A percentile compares a stretch with the other conserved stretches of the same genome.
Conservation (phyloP, 805 yeast genomes). For the Lipomyces chichibuensis region DNA sequence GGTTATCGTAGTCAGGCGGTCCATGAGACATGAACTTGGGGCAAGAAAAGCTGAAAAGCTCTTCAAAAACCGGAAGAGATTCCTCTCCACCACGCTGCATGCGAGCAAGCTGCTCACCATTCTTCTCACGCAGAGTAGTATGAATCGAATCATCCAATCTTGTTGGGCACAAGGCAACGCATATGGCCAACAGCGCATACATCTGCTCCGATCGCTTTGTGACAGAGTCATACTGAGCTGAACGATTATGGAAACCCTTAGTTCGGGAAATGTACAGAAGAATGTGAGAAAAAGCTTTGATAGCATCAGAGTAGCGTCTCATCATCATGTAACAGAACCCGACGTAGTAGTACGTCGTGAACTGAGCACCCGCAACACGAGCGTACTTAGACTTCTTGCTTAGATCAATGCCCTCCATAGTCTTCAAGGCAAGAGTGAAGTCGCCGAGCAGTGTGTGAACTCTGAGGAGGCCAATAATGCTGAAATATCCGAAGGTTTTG, state of each 20-base stretch:
- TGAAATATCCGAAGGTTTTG: slow-evolving; percentile 54
- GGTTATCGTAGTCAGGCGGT: slow-evolving; percentile 44
- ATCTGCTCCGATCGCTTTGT: slow-evolving; percentile 56
- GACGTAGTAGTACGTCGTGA: slow-evolving; percentile 56
- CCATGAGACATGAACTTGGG: slow-evolving; percentile 54
- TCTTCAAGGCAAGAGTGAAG: slow-evolving; percentile 53
- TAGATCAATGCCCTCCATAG: slow-evolving; percentile 53
- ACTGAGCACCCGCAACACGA: slow-evolving; percentile 54
- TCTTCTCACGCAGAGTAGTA: slow-evolving; percentile 51
- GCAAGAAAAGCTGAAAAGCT: slow-evolving; percentile 52
- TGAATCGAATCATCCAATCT: slow-evolving; percentile 53
- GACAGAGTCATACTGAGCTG: slow-evolving; percentile 53
- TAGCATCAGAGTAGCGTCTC: slow-evolving; percentile 55
- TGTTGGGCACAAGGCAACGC: slow-evolving; percentile 53
- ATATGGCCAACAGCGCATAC: slow-evolving; percentile 54
- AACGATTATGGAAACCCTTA: slow-evolving; percentile 47
- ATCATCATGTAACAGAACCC: slow-evolving; percentile 57
- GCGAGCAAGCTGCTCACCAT: slow-evolving; percentile 51
- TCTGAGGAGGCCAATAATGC: slow-evolving; percentile 54
- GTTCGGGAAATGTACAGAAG: slow-evolving; percentile 53
- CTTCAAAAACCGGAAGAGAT: slow-evolving; percentile 50
- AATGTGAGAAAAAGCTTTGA: slow-evolving; percentile 54
- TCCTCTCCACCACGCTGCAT: slow-evolving; percentile 52
- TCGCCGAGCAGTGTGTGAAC: slow-evolving; percentile 57
- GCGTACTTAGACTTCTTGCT: slow-evolving; percentile 54